Evolutionary conservation across 306 rosid genomes (phyloP), one percentile per base, ranked within the genome.

Genomic region (Trifolium dubium): DNA sequence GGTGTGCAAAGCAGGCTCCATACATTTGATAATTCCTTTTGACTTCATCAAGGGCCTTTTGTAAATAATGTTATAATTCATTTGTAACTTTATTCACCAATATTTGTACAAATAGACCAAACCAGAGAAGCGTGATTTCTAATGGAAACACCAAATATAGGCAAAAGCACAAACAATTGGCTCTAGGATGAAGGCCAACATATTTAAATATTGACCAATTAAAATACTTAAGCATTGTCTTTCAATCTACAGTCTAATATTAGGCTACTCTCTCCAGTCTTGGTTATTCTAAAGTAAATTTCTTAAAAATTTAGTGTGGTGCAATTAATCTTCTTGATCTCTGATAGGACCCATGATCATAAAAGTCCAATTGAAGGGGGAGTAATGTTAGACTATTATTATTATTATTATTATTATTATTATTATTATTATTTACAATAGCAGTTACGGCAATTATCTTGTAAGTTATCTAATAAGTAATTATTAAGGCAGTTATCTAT

Each of bases 1-100:
- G 39, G 23, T 40, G 8, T 51, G 18, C 65, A 72, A 62, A 47
- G 51, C 62, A 47, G 12, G 11, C 40, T 72, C 50, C 34, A 18
- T 62, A 63, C n/a, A 60, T 10, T 12, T 63, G 9, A 37, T 63
- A 15, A 35, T 56, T 35, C 8, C 43, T 31, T 64, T 8, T 19
- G 13, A n/a, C 31, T 7, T 17, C 69, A 13, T 18, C 50, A 62
- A 62, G 39, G 64, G 31, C 54, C n/a, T 13, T 47, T 13, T 47
- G 54, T 14, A 47, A 47, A 47, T 47, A 47, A 47, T 14, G 67
- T 62, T 37, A 39, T 53, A 50, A 53, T 53, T 19, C 60, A 53
- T 53, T 53, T 53, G 10, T 50, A 10, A 15, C 28, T 15, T 6
- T 23, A 50, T 50, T 17, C 10, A 7, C 56, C 56, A 6, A 50